Conservation (phyloP, 768 basidiomycete species). For the Auriculariales sp. region DNA sequence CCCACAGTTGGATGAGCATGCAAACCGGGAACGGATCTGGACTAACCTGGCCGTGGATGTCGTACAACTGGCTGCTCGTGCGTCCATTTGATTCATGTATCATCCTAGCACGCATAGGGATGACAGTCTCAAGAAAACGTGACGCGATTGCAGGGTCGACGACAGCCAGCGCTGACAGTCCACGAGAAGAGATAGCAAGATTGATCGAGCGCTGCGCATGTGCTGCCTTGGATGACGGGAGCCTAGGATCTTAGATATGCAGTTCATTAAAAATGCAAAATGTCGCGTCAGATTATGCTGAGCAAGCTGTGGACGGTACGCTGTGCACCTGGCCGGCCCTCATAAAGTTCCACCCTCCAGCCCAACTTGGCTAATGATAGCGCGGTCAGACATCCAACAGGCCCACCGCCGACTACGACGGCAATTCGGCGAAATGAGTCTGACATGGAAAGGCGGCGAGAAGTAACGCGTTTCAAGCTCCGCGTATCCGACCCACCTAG, state of each 20-base stretch:
- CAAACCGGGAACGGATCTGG: too few species aligned
- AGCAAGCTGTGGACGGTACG: constrained; percentile 7
- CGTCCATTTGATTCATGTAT: constrained; percentile 67
- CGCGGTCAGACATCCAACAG: constrained; percentile 87
- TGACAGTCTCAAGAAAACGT: constrained; percentile 60
- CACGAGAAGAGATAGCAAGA: constrained; percentile 86
- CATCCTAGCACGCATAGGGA: constrained; percentile 94
- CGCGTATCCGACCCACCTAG: too few species aligned
- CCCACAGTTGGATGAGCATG: too few species aligned
- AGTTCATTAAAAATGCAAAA: constrained; percentile 7
- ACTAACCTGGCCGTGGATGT: constrained; percentile 74
- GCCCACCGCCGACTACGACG: constrained; percentile 59
- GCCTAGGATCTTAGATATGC: constrained; percentile 46
- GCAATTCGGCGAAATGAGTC: constrained; percentile 3
- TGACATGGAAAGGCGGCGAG: too few species aligned
- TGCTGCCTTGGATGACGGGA: constrained; percentile 49
- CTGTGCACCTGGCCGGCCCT: constrained; percentile 56
- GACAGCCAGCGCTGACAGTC: constrained; percentile 73
- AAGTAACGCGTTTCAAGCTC: too few species aligned
- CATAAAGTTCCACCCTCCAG: constrained; percentile 71
- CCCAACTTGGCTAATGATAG: constrained; percentile 74
- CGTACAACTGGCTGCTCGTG: constrained; percentile 75
- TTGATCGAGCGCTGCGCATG: constrained; percentile 84
- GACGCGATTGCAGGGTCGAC: constrained; percentile 59
- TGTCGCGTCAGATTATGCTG: constrained; percentile 2